A percentile compares a stretch with the other conserved stretches of the same genome.
phyloP scores from a whole-genome alignment of 1,284 basidiomycete genomes.

The Somion occarium region DNA sequence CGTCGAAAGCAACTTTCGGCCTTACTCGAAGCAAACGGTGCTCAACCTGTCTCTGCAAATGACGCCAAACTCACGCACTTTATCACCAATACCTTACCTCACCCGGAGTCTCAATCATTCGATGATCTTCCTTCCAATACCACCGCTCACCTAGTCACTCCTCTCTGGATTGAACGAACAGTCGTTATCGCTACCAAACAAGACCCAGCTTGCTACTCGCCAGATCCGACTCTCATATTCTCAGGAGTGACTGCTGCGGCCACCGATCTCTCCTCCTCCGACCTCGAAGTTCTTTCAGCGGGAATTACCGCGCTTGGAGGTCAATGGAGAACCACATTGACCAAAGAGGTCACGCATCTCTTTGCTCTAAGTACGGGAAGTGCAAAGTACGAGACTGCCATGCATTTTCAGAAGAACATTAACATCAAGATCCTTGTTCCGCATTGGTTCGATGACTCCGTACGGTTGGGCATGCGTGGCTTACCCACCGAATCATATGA shows the following conservation, averaged over 20 bases:
- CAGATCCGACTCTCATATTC: constrained; percentile 75
- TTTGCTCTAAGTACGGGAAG: constrained; percentile 53
- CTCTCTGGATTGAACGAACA: constrained; percentile 65
- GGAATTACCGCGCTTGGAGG: constrained; percentile 79
- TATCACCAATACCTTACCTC: constrained; percentile 18
- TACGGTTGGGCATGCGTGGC: constrained; percentile 54
- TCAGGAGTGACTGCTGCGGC: constrained; percentile 75
- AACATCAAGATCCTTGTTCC: constrained; percentile 63
- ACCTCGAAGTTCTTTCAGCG: constrained; percentile 70
- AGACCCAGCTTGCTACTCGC: constrained; percentile 60
- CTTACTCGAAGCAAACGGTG: constrained; percentile 21
- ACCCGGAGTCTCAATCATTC: constrained; percentile 21
- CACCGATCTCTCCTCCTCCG: constrained; percentile 57
- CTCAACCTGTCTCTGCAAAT: constrained; percentile 12
- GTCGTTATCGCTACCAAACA: constrained; percentile 53
- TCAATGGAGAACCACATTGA: constrained; percentile 71
- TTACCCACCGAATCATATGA: constrained; percentile 60
- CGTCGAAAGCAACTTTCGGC: constrained; percentile 17
- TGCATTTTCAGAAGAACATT: constrained; percentile 51
- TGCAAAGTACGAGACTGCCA: constrained; percentile 59
- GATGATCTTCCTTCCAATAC: constrained; percentile 16
- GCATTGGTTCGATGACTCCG: constrained; percentile 82
- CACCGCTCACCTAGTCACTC: constrained; percentile 18
- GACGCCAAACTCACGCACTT: constrained; percentile 24
- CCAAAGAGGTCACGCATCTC: constrained; percentile 82